A percentile compares a stretch with the other conserved stretches of the same genome.
phyloP scores from a whole-genome alignment of 2,329 filamentous ascomycete genomes.

The Byssochlamys sp. region DNA sequence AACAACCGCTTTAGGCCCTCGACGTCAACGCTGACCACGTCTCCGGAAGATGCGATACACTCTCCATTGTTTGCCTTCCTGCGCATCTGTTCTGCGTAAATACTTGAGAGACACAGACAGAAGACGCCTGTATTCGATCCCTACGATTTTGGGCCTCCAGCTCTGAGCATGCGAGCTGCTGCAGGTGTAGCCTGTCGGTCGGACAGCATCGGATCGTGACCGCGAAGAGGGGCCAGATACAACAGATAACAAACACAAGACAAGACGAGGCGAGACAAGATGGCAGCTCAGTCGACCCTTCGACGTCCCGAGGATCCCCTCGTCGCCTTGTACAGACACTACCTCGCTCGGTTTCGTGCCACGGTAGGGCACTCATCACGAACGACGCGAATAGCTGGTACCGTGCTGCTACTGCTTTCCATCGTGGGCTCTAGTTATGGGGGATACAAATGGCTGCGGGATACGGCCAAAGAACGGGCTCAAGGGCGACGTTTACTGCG shows the following conservation, averaged over 20 bases:
- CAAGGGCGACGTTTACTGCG: conserved; percentile 73
- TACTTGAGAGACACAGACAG: neutral
- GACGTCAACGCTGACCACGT: neutral
- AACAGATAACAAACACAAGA: neutral
- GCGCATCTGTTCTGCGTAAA: neutral
- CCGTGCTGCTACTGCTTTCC: conserved; percentile 63
- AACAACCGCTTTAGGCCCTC: neutral
- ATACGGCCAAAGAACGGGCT: conserved; percentile 65
- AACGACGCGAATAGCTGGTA: conserved; percentile 63
- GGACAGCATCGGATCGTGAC: conserved; percentile 3
- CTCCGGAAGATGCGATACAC: neutral
- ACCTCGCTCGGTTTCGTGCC: conserved; percentile 40
- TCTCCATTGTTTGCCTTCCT: neutral
- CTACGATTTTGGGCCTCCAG: neutral
- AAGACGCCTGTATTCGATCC: neutral
- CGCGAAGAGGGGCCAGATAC: neutral
- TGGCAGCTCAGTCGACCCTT: conserved; percentile 84
- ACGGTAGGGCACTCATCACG: conserved; percentile 56
- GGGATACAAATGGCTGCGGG: conserved; percentile 66
- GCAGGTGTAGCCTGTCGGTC: neutral
- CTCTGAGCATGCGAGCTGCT: conserved; percentile 1
- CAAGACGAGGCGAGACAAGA: conserved; percentile 27
- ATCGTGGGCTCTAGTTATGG: conserved; percentile 74
- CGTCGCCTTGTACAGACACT: conserved; percentile 48
- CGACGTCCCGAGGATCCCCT: conserved; percentile 58